Percentiles rank a stretch among this genome's conserved stretches.
phyloP scores from a whole-genome alignment of 192 early-diverging fungal species.

The Jimgerdemannia flammicorona region DNA sequence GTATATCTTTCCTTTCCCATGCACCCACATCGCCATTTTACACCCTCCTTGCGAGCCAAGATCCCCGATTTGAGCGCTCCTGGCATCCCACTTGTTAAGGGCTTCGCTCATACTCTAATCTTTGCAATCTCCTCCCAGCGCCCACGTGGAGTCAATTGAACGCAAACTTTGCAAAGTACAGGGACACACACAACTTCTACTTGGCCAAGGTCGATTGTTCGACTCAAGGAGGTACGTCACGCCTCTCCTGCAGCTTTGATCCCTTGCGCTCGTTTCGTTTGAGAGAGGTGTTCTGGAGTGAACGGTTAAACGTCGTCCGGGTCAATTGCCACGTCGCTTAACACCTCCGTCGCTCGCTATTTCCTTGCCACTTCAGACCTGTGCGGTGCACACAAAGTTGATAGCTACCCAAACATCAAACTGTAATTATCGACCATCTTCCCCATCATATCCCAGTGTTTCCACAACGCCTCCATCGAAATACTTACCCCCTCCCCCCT shows the following conservation, averaged over 20 bases:
- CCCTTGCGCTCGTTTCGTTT: not conserved
- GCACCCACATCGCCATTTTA: too few relatives aligned
- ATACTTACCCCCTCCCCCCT: not conserved
- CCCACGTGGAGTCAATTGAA: not conserved
- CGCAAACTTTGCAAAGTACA: not conserved
- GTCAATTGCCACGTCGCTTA: not conserved
- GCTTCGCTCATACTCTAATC: too few relatives aligned
- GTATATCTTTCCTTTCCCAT: too few relatives aligned
- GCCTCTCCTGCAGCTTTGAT: not conserved
- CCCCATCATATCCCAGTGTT: not conserved
- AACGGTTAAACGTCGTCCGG: too few relatives aligned
- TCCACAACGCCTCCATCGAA: not conserved
- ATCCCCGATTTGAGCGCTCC: too few relatives aligned
- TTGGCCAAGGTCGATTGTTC: not conserved
- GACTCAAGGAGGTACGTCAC: slow-evolving; percentile 1
- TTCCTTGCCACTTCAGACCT: not conserved
- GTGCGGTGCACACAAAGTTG: not conserved
- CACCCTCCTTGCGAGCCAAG: too few relatives aligned
- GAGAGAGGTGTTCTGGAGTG: not conserved
- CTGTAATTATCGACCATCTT: not conserved
- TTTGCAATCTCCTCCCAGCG: not conserved
- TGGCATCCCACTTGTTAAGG: too few relatives aligned
- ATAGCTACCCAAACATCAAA: not conserved
- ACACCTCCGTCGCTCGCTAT: not conserved
- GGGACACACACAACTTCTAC: not conserved